Percentiles rank a stretch among this genome's conserved stretches.
Evolutionary conservation across 768 basidiomycete genomes (phyloP).

Genomic region (Lepiota brunneoincarnata): DNA sequence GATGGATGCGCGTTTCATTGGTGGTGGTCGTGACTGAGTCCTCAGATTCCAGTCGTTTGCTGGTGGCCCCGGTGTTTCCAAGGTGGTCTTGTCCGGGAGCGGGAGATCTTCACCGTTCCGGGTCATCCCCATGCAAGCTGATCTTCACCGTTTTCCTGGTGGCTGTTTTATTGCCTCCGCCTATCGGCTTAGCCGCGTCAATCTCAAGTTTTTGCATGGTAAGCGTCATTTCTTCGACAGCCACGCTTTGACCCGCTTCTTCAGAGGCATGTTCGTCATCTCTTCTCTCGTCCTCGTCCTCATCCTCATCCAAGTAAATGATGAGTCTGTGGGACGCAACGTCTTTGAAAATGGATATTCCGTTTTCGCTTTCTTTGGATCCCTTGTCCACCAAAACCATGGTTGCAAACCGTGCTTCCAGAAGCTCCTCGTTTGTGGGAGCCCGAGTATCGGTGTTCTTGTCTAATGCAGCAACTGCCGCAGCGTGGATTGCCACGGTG

Average conservation of each 20-base stretch:
- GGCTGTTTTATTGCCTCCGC: no score
- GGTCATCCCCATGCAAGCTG: not conserved
- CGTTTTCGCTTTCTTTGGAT: not conserved
- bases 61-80: no score
- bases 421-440: not conserved
- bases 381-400: not conserved
- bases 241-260: not conserved
- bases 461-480: not conserved
- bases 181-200: not conserved
- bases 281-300: not conserved
- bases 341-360: no score
- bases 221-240: not conserved
- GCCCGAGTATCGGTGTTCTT: not conserved
- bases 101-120: not conserved
- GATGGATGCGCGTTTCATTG: no score
- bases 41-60: no score
- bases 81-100: not conserved
- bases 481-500: constrained; percentile 10
- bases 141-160: not conserved
- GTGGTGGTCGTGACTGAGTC: no score
- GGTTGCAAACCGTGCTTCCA: constrained; percentile 2
- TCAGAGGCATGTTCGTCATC: not conserved
- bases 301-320: constrained; percentile 1
- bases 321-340: not conserved
- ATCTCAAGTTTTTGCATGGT: not conserved